Conservation (phyloP, 2,329 filamentous ascomycete species). For the Aspergillus carbonarius region DNA sequence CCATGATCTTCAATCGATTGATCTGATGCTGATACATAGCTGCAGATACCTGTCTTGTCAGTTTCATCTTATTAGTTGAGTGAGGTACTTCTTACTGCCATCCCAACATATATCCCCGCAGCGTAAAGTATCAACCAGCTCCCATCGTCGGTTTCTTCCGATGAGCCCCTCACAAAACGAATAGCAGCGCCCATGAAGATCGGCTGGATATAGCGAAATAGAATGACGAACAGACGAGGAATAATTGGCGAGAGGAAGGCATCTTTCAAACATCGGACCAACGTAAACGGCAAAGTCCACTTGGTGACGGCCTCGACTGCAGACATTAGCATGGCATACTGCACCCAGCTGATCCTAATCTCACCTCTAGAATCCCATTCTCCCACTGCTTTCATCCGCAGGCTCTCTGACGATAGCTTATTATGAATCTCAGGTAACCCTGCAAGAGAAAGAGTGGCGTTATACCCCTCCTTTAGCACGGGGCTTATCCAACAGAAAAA, state of each 20-base stretch:
- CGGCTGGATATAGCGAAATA: not conserved
- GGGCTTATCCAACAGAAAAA: not conserved
- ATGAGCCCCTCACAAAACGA: not conserved
- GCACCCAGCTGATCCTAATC: not conserved
- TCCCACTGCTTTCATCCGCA: not conserved
- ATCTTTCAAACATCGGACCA: not conserved
- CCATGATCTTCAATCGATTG: not conserved
- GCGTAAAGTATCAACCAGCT: not conserved
- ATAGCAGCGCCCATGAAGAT: not conserved
- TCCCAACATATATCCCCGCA: not conserved
- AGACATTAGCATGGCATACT: not conserved
- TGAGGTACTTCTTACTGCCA: not conserved
- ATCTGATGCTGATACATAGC: not conserved
- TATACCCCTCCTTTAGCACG: not conserved
- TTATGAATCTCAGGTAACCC: not conserved
- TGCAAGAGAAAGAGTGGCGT: not conserved
- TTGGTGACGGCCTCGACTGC: not conserved
- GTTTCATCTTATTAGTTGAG: too few relatives aligned
- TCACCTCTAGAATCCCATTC: not conserved
- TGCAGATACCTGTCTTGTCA: not conserved
- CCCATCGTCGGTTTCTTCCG: not conserved
- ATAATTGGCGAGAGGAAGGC: not conserved
- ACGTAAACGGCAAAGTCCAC: not conserved
- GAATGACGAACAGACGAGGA: not conserved
- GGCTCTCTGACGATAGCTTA: not conserved